Percentiles rank a stretch among this genome's conserved stretches.
Conservation (phyloP, 805 yeast genomes). For the Isabelozyma gotoi region DNA sequence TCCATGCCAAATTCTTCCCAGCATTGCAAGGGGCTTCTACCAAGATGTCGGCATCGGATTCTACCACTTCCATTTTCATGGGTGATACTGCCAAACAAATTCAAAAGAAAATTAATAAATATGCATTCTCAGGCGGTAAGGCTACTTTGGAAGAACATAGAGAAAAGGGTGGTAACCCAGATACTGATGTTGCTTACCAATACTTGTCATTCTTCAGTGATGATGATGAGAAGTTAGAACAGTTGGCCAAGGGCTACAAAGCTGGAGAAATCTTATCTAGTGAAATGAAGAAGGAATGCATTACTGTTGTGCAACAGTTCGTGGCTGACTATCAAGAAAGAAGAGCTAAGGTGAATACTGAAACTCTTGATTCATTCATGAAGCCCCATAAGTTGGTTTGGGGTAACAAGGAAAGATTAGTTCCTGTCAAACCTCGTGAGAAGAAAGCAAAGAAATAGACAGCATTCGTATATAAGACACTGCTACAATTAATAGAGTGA, state of each 20-base stretch:
- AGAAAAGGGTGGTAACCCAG: slow-evolving; percentile 87
- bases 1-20: slow-evolving; percentile 96
- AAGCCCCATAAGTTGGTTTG: slow-evolving; percentile 76
- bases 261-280: slow-evolving; percentile 86
- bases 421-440: slow-evolving; percentile 57
- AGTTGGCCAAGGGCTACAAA: slow-evolving; percentile 63
- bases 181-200: slow-evolving; percentile 93
- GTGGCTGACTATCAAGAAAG: slow-evolving; percentile 80
- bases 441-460: slow-evolving; percentile 27
- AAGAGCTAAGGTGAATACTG: slow-evolving; percentile 66
- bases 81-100: slow-evolving; percentile 91
- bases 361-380: slow-evolving; percentile 67
- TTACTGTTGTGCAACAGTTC: slow-evolving; percentile 73
- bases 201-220: slow-evolving; percentile 85
- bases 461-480: background rate
- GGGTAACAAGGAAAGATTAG: slow-evolving; percentile 73
- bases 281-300: slow-evolving; percentile 88
- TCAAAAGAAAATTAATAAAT: slow-evolving; percentile 91
- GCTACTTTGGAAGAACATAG: slow-evolving; percentile 89
- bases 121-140: slow-evolving; percentile 95
- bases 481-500: too few species aligned
- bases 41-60: slow-evolving; percentile 95
- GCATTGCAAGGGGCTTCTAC: slow-evolving; percentile 96
- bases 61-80: slow-evolving; percentile 89
- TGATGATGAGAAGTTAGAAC: slow-evolving; percentile 76